A percentile compares a stretch with the other conserved stretches of the same genome.
phyloP scores from a whole-genome alignment of 2,329 filamentous ascomycete species.

The Cordyceps farinosa region DNA sequence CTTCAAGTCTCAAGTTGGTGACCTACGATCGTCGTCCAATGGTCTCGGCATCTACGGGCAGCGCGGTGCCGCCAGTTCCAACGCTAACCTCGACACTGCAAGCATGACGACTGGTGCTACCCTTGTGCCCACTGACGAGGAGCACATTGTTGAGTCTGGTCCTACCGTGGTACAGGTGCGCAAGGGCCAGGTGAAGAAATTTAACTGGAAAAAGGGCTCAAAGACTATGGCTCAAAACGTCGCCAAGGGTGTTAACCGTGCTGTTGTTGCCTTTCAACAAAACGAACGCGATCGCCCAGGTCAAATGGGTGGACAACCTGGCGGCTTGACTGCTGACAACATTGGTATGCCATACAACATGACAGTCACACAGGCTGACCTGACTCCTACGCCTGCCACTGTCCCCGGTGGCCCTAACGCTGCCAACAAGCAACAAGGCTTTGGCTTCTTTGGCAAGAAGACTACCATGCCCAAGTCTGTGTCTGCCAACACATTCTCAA shows the following conservation, averaged over 20 bases:
- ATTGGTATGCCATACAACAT: conserved; percentile 70
- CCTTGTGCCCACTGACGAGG: conserved; percentile 61
- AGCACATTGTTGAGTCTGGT: conserved; percentile 63
- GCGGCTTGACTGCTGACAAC: conserved; percentile 56
- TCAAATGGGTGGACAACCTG: conserved; percentile 45
- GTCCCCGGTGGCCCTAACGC: conserved; percentile 26
- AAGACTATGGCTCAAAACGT: conserved; percentile 93
- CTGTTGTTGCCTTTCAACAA: conserved; percentile 70
- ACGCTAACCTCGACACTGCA: conserved; percentile 48
- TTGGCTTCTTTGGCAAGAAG: conserved; percentile 68
- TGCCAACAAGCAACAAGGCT: conserved; percentile 48
- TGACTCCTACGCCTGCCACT: conserved; percentile 24
- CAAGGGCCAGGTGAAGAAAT: conserved; percentile 92
- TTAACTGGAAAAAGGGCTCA: conserved; percentile 97
- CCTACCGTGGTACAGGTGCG: conserved; percentile 95
- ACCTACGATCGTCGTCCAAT: conserved; percentile 45
- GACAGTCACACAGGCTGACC: conserved; percentile 55
- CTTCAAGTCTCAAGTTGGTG: conserved; percentile 71
- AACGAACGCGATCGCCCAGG: conserved; percentile 53
- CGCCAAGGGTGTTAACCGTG: conserved; percentile 88
- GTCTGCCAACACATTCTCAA: conserved; percentile 40
- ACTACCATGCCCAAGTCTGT: conserved; percentile 50
- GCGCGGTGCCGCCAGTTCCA: conserved; percentile 49
- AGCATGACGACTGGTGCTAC: conserved; percentile 58
- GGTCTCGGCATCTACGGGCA: conserved; percentile 56